These are phyloP conservation scores for Aciculoconidium aculeatum DNA, from an alignment of 805 yeast genomes.

Conservation along the genomic window DNA sequence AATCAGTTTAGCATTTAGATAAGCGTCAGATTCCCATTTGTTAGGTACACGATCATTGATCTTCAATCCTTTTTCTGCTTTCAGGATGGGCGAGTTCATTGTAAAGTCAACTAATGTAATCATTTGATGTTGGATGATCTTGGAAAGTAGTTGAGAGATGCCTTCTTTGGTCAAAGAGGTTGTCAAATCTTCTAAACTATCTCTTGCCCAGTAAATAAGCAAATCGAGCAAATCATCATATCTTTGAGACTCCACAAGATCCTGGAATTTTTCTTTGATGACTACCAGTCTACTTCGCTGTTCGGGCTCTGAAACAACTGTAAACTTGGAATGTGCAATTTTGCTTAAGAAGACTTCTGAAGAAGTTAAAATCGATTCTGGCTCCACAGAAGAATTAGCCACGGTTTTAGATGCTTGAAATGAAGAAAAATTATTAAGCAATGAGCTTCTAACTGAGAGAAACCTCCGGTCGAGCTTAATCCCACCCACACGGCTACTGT, in stretches of 20 bases:
- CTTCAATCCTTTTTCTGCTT: slow-evolving; percentile 4
- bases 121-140: slow-evolving; percentile 15
- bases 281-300: too few relatives aligned
- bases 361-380: too few relatives aligned
- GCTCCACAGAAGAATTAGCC: too few relatives aligned
- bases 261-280: slow-evolving; percentile 4
- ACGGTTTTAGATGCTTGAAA: too few relatives aligned
- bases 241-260: slow-evolving; percentile 3
- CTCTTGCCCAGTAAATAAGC: slow-evolving; percentile 4
- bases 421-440: too few relatives aligned
- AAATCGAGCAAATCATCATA: slow-evolving; percentile 3
- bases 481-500: slow-evolving; percentile 2
- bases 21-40: slow-evolving; percentile 3
- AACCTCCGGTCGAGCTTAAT: slow-evolving; percentile 3
- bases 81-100: slow-evolving; percentile 3
- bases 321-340: too few relatives aligned
- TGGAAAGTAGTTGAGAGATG: slow-evolving; percentile 3
- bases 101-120: slow-evolving; percentile 10
- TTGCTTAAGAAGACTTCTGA: too few relatives aligned
- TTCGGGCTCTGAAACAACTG: too few relatives aligned
- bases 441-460: too few relatives aligned
- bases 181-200: too few relatives aligned
- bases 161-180: slow-evolving; percentile 1
- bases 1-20: slow-evolving; percentile 10
- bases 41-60: too few relatives aligned